phyloP scores from a whole-genome alignment of 768 basidiomycete species.

The Termitomyces sp. region DNA sequence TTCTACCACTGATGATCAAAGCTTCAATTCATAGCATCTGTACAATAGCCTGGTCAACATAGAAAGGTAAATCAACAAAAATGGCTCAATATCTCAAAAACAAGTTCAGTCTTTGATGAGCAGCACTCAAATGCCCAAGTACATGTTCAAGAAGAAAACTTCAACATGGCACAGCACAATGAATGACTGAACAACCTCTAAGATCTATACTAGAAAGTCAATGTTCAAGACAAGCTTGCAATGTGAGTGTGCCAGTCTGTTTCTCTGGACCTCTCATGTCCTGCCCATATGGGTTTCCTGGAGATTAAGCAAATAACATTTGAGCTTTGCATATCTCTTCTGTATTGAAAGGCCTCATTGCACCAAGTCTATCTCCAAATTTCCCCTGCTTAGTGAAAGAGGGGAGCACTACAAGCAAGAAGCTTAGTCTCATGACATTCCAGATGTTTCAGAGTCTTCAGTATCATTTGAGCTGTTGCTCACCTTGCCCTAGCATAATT shows the following conservation, averaged over 20 bases:
- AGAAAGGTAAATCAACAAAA: not conserved
- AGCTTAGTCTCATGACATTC: not conserved
- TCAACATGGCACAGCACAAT: not conserved
- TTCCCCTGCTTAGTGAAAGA: not conserved
- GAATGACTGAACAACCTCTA: not conserved
- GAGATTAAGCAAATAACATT: not conserved
- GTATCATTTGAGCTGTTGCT: not conserved
- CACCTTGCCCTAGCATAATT: not conserved
- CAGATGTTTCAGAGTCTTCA: not conserved
- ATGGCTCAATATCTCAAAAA: not conserved
- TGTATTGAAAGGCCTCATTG: not conserved
- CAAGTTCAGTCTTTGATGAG: not conserved
- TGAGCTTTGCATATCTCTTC: not conserved
- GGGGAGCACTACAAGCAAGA: conserved; percentile 1
- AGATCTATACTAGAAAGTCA: not conserved
- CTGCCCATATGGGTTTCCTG: not conserved
- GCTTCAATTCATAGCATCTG: not conserved
- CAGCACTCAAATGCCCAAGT: no score
- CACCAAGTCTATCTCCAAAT: not conserved
- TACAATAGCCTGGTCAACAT: not conserved
- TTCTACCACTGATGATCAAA: not conserved
- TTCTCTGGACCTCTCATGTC: not conserved
- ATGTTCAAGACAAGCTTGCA: not conserved
- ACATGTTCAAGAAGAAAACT: not conserved
- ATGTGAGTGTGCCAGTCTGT: not conserved